Conservation (phyloP, 192 early-diverging fungal genomes). For the Coemansia sp. region DNA sequence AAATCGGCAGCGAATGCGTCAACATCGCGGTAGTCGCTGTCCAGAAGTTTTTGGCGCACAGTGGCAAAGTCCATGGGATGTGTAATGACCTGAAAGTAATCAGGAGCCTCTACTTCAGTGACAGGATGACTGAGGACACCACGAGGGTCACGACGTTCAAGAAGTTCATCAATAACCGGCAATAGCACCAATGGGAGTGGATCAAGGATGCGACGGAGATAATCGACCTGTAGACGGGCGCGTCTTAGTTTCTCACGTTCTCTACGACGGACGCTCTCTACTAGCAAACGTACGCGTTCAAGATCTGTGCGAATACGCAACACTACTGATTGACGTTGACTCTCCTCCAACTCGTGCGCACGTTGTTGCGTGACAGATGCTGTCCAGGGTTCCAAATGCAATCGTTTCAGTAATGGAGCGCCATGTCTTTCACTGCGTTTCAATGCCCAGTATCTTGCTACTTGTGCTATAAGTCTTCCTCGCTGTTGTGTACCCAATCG, state of each 20-base stretch:
- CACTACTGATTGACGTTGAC: constrained; percentile 63
- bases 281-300: constrained; percentile 81
- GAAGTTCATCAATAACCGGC: constrained; percentile 61
- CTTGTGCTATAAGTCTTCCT: constrained; percentile 12
- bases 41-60: constrained; percentile 59
- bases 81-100: constrained; percentile 70
- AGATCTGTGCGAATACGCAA: constrained; percentile 73
- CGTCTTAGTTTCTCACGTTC: constrained; percentile 71
- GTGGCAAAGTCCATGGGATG: constrained; percentile 79
- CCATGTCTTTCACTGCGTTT: constrained; percentile 89
- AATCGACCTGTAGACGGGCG: constrained; percentile 61
- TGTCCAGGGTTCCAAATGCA: constrained; percentile 97
- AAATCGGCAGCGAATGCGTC: constrained; percentile 59
- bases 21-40: constrained; percentile 58
- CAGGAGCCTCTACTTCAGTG: constrained; percentile 62
- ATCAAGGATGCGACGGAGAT: constrained; percentile 64
- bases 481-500: constrained; percentile 18
- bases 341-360: constrained; percentile 75
- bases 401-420: constrained; percentile 89
- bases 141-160: constrained; percentile 73
- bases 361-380: constrained; percentile 75
- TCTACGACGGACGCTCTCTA: constrained; percentile 70
- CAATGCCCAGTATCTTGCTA: constrained; percentile 93
- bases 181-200: constrained; percentile 70
- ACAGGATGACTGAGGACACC: constrained; percentile 72